These are phyloP conservation scores for Fomes fomentarius DNA, from an alignment of 1,284 basidiomycete genomes.

Conservation along the genomic window DNA sequence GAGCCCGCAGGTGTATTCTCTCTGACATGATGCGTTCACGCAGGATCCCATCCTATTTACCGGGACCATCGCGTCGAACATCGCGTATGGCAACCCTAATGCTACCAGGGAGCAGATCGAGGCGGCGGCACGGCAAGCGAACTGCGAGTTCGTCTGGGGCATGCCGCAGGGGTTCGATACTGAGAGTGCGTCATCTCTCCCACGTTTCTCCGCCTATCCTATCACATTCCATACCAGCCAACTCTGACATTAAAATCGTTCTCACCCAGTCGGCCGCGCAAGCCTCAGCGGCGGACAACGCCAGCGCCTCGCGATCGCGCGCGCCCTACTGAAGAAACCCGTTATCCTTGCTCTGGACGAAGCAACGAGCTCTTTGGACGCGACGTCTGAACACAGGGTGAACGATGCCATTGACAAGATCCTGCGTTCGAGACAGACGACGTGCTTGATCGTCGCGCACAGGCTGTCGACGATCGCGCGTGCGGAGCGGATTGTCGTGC, in stretches of 20 bases:
- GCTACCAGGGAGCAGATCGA: constrained; percentile 86
- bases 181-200: constrained; percentile 49
- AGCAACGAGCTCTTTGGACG: constrained; percentile 86
- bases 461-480: constrained; percentile 83
- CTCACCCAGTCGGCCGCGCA: constrained; percentile 62
- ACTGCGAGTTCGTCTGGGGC: constrained; percentile 95
- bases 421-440: constrained; percentile 74
- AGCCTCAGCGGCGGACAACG: constrained; percentile 71
- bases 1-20: too few species aligned
- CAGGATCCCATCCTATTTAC: constrained; percentile 80
- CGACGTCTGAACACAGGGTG: constrained; percentile 85
- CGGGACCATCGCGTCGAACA: constrained; percentile 92
- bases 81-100: constrained; percentile 82
- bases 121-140: constrained; percentile 86
- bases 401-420: constrained; percentile 94
- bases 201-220: constrained; percentile 35
- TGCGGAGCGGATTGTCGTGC: constrained; percentile 84
- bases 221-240: too few species aligned
- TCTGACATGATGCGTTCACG: background rate
- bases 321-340: constrained; percentile 85
- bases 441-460: constrained; percentile 90
- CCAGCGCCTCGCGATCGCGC: constrained; percentile 76
- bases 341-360: constrained; percentile 84
- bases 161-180: constrained; percentile 89
- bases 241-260: constrained; percentile 19